Percentiles rank a stretch among this genome's conserved stretches.
phyloP scores from a whole-genome alignment of 257 asterid species.

The Handroanthus guayacan region DNA sequence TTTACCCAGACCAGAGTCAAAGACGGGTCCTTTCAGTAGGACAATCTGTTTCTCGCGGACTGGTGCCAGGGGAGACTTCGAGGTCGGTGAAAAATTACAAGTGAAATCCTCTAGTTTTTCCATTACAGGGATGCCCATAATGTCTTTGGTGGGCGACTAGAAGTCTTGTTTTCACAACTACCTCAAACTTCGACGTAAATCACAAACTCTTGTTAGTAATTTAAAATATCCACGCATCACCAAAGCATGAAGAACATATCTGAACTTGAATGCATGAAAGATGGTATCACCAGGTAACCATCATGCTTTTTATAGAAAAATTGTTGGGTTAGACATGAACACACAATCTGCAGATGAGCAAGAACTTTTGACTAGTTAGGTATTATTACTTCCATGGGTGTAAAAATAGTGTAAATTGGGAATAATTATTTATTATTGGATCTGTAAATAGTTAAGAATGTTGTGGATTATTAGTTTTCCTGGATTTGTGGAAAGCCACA shows the following conservation, averaged over 20 bases:
- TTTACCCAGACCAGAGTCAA: too few relatives aligned
- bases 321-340: not conserved
- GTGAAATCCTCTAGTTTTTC: slow-evolving; percentile 85
- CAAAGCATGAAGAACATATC: not conserved
- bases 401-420: slow-evolving; percentile 22
- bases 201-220: not conserved
- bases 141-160: slow-evolving; percentile 60
- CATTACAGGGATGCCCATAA: slow-evolving; percentile 81
- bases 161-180: slow-evolving; percentile 17
- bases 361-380: slow-evolving; percentile 39
- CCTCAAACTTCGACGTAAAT: slow-evolving; percentile 7
- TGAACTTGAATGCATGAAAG: slow-evolving; percentile 19
- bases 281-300: not conserved
- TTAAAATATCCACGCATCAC: not conserved
- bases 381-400: not conserved
- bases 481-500: too few relatives aligned
- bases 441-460: slow-evolving; percentile 9
- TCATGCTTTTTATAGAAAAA: not conserved
- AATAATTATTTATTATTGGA: too few relatives aligned
- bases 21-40: too few relatives aligned
- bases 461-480: not conserved
- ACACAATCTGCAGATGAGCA: slow-evolving; percentile 9
- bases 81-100: slow-evolving; percentile 69
- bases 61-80: slow-evolving; percentile 55
- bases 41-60: slow-evolving; percentile 43